These are phyloP conservation scores for Myrica gale DNA, from an alignment of 306 rosid genomes.

Conservation along the genomic window DNA sequence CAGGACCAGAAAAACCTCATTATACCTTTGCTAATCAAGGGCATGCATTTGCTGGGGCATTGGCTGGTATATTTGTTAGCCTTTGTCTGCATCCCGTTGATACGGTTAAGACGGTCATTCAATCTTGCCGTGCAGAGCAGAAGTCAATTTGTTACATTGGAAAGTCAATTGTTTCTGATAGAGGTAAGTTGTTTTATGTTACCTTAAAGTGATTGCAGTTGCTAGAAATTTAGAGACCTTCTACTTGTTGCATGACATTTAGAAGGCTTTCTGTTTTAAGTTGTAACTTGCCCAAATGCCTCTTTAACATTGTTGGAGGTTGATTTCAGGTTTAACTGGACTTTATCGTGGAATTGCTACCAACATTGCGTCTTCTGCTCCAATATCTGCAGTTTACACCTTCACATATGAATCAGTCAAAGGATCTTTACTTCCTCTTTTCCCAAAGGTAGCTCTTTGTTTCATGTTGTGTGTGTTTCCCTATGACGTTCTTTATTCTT, in stretches of 20 bases:
- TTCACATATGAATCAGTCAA: conserved; percentile 91
- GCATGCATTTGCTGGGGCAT: conserved; percentile 95
- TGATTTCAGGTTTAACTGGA: conserved; percentile 77
- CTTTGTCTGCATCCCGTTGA: conserved; percentile 93
- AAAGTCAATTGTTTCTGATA: conserved; percentile 78
- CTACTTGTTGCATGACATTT: conserved; percentile 19
- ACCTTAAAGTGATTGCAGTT: conserved; percentile 7
- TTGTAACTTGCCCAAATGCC: conserved; percentile 21
- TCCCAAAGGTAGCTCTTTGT: conserved; percentile 58
- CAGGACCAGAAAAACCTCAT: conserved; percentile 37
- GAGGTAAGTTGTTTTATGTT: conserved; percentile 57
- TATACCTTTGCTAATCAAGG: conserved; percentile 61
- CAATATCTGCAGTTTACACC: conserved; percentile 89
- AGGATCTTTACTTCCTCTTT: conserved; percentile 78
- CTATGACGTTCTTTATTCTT: conserved; percentile 4
- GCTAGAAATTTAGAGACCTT: conserved; percentile 14
- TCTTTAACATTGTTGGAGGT: conserved; percentile 23
- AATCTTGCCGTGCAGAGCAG: conserved; percentile 67
- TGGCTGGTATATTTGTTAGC: conserved; percentile 90
- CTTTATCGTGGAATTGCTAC: conserved; percentile 90
- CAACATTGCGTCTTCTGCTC: conserved; percentile 85
- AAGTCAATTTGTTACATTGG: conserved; percentile 72
- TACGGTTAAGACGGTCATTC: conserved; percentile 86
- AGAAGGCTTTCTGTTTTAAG: conserved; percentile 18
- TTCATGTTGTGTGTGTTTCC: conserved; percentile 14